Percentiles rank a stretch among this genome's conserved stretches.
phyloP scores from a whole-genome alignment of 768 basidiomycete species.

The Serpula lacrymans region DNA sequence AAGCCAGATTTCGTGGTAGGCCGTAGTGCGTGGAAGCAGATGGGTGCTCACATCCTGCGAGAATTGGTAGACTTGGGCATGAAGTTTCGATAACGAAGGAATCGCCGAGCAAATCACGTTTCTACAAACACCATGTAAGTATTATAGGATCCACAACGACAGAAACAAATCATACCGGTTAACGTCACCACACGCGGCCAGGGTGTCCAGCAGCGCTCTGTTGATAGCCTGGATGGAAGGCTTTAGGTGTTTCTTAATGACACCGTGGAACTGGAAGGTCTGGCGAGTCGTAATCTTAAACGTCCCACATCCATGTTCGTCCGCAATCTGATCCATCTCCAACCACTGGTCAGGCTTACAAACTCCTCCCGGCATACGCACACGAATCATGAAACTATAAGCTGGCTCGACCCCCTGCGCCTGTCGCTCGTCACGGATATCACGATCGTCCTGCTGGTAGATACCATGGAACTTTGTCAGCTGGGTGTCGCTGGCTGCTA shows the following conservation, averaged over 20 bases:
- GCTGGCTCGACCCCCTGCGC: constrained; percentile 93
- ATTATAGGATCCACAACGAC: background rate
- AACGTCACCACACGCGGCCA: constrained; percentile 98
- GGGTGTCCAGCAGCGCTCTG: constrained; percentile 83
- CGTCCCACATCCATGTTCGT: constrained; percentile 89
- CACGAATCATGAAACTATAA: constrained; percentile 98
- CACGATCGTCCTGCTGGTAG: constrained; percentile 96
- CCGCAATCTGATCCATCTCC: constrained; percentile 92
- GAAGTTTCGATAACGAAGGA: constrained; percentile 84
- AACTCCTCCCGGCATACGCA: constrained; percentile 94
- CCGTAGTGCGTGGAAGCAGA: constrained; percentile 84
- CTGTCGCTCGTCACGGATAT: constrained; percentile 95
- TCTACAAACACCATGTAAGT: constrained; percentile 35
- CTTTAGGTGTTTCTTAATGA: constrained; percentile 96
- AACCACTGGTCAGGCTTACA: constrained; percentile 92
- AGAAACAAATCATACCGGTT: constrained; percentile 58
- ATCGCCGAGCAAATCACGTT: constrained; percentile 92
- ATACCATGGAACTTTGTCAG: constrained; percentile 98
- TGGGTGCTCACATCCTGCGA: constrained; percentile 80
- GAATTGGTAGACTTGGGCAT: constrained; percentile 80
- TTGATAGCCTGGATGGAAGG: constrained; percentile 97
- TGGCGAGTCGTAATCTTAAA: constrained; percentile 97
- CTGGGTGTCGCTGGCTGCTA: constrained; percentile 87
- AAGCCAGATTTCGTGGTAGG: constrained; percentile 99
- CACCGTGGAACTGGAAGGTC: constrained; percentile 99